Base-by-base conservation (phyloP, 768 basidiomycete genomes). In the Calocybe cyanea region DNA sequence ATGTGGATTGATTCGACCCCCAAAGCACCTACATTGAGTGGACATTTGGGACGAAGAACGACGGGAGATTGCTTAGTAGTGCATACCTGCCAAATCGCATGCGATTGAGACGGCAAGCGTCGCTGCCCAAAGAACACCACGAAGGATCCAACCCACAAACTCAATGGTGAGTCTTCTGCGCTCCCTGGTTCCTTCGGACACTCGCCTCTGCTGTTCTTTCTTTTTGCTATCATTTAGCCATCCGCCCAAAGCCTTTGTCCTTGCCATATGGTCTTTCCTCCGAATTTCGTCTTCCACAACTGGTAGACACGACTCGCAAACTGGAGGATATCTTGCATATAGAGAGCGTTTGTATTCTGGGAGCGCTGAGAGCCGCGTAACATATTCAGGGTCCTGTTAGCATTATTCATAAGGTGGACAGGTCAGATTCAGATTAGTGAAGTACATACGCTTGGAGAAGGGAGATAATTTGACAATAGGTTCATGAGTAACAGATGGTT, bases 401-500 rank as follows among this genome's bases (percentile, higher is more conserved):
- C 31, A 37, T 46, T 6, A 23, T 41, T 30, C 30, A 41, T 46
- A 41, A 44, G 38, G 30, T 28, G 7, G n/a, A 41, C 38, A n/a
- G 42, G 24, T 11, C 6, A 13, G 15, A 9, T 31, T 14, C 10
- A 17, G 17, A 41, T 25, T 23, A 31, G 20, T 50, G 19, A 38
- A 33, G 5, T 34, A 71, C 84, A 54, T 59, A 92, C 92, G 48
- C 78, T 76, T n/a, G 81, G 77, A 19, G 80, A 67, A 8, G 92
- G 92, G 0, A 95, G 76, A 63, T 94, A 97, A 56, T 87, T 92
- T 13, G 92, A 87, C 24, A 97, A 68, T 45, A 97, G 77, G 63
- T 92, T 90, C 50, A 88, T 70, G 43, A 92, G 70, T 31, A 97
- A 76, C 70, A 82, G 85, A 58, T 96, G 93, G 64, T 97, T 97